A percentile compares a stretch with the other conserved stretches of the same genome.
phyloP scores from a whole-genome alignment of 495 filamentous ascomycete species.

The Bryoglossum gracile region DNA sequence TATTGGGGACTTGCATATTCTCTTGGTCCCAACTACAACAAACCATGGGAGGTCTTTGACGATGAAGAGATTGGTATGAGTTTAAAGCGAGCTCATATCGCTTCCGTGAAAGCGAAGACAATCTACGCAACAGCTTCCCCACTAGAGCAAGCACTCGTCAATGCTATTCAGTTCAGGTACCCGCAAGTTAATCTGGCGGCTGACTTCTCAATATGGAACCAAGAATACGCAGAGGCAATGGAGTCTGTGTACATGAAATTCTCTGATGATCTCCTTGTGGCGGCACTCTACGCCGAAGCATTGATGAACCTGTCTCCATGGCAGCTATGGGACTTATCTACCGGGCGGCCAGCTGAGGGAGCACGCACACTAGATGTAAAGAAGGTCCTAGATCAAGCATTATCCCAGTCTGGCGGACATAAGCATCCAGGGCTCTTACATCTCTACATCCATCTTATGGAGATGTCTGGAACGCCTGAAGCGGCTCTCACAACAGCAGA shows the following conservation, averaged over 20 bases:
- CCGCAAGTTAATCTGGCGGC: conserved; percentile 34
- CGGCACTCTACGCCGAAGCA: conserved; percentile 55
- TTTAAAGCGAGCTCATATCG: conserved; percentile 37
- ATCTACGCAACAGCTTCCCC: conserved; percentile 26
- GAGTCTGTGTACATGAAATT: conserved; percentile 44
- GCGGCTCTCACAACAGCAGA: conserved; percentile 48
- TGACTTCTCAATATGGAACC: conserved; percentile 47
- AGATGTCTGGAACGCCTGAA: conserved; percentile 61
- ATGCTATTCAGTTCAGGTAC: conserved; percentile 50
- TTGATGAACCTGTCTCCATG: conserved; percentile 66
- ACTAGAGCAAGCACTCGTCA: conserved; percentile 50
- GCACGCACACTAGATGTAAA: conserved; percentile 54
- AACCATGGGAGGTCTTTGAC: conserved; percentile 63
- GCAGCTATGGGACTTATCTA: conserved; percentile 55
- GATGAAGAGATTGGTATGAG: conserved; percentile 42
- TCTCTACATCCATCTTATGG: conserved; percentile 67
- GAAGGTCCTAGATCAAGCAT: conserved; percentile 42
- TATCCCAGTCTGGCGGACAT: conserved; percentile 36
- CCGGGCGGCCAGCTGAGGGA: conserved; percentile 44
- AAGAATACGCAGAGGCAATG: conserved; percentile 56
- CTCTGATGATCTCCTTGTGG: conserved; percentile 51
- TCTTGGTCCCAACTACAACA: conserved; percentile 67
- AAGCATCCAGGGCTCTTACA: conserved; percentile 58
- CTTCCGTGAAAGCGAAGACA: conserved; percentile 35
- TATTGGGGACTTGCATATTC: conserved; percentile 63